These are phyloP conservation scores for Avicennia marina DNA, from an alignment of 257 asterid species.

Conservation along the genomic window DNA sequence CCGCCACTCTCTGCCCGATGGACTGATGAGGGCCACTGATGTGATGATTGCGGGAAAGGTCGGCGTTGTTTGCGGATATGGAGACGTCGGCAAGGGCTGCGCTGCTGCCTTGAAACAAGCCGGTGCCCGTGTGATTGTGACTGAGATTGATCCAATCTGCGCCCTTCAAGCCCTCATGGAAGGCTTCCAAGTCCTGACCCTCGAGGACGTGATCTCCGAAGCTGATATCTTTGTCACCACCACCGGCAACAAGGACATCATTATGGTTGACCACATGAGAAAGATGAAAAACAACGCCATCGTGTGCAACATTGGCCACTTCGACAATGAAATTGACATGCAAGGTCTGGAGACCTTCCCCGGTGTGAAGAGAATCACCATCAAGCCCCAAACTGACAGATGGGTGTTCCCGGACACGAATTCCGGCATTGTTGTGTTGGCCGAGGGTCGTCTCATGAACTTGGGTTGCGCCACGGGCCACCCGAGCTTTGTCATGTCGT, in stretches of 20 bases:
- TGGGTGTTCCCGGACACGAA: constrained; percentile 53
- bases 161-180: constrained; percentile 67
- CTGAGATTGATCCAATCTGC: constrained; percentile 62
- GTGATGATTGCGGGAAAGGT: constrained; percentile 65
- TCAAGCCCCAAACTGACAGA: constrained; percentile 58
- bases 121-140: constrained; percentile 56
- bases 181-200: constrained; percentile 53
- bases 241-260: constrained; percentile 63
- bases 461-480: constrained; percentile 66
- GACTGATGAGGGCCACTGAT: constrained; percentile 62
- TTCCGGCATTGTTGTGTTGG: constrained; percentile 39
- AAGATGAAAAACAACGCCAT: constrained; percentile 65
- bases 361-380: constrained; percentile 48
- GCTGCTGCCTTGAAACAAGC: constrained; percentile 59
- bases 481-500: constrained; percentile 67
- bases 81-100: constrained; percentile 66
- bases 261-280: constrained; percentile 54
- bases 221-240: constrained; percentile 68
- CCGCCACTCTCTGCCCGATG: constrained; percentile 64
- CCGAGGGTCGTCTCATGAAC: constrained; percentile 67
- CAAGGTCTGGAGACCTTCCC: constrained; percentile 53
- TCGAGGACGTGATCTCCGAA: constrained; percentile 45
- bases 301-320: constrained; percentile 72
- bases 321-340: constrained; percentile 61
- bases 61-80: constrained; percentile 49